Conservation (phyloP, 352 stramenopile species). For the Globisporangium abappressorium region DNA sequence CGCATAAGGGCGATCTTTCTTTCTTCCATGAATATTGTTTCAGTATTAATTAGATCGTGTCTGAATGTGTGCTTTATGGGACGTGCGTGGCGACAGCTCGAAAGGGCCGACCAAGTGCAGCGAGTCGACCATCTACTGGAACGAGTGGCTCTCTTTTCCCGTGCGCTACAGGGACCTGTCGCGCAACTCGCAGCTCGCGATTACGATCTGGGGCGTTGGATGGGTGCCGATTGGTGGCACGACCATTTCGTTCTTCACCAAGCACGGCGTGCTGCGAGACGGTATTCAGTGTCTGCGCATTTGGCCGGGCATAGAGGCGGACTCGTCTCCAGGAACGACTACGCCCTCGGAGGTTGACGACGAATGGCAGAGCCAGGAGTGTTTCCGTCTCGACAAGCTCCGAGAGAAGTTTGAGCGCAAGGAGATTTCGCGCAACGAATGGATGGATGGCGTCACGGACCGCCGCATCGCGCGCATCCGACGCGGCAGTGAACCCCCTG, state of each 20-base stretch:
- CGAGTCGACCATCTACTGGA: conserved; percentile 86
- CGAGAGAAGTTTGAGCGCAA: conserved; percentile 89
- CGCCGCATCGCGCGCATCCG: conserved; percentile 83
- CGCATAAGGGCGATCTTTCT: background rate
- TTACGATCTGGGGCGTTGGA: conserved; percentile 85
- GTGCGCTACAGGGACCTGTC: conserved; percentile 86
- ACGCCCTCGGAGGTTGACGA: conserved; percentile 77
- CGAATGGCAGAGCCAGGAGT: conserved; percentile 70
- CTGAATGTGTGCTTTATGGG: conserved; percentile 6
- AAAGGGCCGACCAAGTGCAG: conserved; percentile 84
- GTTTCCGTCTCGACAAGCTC: conserved; percentile 83
- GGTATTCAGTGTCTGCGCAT: conserved; percentile 87
- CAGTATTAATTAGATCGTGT: background rate
- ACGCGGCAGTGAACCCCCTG: conserved; percentile 69
- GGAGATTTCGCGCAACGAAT: conserved; percentile 84
- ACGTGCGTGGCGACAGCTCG: conserved; percentile 31
- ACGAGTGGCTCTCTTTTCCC: conserved; percentile 86
- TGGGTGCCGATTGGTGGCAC: conserved; percentile 81
- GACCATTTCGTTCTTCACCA: conserved; percentile 87
- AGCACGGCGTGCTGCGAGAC: conserved; percentile 78
- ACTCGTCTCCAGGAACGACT: conserved; percentile 55
- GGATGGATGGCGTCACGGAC: conserved; percentile 90
- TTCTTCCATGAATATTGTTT: background rate
- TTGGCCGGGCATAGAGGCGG: conserved; percentile 65
- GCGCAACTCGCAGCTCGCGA: conserved; percentile 75